Base-by-base conservation (phyloP, 345 rosid species). In the Eucalyptus sideroxylon region DNA sequence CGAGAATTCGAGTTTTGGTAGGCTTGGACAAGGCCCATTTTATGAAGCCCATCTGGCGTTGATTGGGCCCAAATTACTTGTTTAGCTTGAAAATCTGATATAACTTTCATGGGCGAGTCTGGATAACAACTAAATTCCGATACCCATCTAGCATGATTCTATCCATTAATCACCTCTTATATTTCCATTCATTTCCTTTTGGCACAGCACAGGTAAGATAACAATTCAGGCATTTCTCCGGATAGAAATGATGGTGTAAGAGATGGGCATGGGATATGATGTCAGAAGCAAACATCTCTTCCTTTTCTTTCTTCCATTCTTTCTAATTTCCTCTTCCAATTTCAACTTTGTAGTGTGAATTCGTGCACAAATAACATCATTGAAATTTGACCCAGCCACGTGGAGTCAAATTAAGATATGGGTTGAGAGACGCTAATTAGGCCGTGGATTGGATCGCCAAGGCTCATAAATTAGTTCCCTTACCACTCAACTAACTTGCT, bases 381-480 rank as follows among this genome's bases (percentile, higher is more conserved):
- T 9, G 16, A 45, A 45, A 19, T 16, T 0, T 5, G 16, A 4
- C 31, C 13, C 30, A 56, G 13, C 3, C 13, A 26, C 7, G 1
- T 24, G 13, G 62, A 56, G 62, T 56, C 62, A 56, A 4, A 56
- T 56, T 23, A 56, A 56, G 30, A 56, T 56, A 56, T 56, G 62
- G 30, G 13, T 24, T 3, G 2, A 56, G 62, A 56, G 62, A 56
- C 2, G 2, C 30, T 56, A 56, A 56, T 56, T 23, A 24, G 30
- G 62, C 62, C 6, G 3, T 56, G 62, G 6, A 56, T 56, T 24
- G 30, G 6, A 53, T 53, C 11, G 11, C 30, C 62, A 56, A 56
- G 6, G 13, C 62, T 23, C 62, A 9, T 0, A 2, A 56, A 24
- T 9, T 56, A 23, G 0, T 56, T 24, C 30, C 62, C 13, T 56